Evolutionary conservation across 345 rosid genomes (phyloP).

Genomic region (Geranium brycei): DNA sequence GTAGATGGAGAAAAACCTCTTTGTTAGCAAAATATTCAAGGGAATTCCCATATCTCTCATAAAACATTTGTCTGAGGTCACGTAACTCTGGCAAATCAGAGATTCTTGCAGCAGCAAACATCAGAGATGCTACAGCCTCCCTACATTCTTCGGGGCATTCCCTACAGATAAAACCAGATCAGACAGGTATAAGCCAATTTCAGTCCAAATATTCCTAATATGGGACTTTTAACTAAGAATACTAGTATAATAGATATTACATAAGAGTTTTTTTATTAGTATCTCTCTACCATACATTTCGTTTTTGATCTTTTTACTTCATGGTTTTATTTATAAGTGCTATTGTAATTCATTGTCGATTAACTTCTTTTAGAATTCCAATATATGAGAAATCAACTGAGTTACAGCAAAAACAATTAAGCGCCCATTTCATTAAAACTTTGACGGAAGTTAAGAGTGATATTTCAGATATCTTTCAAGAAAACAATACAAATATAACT

Average conservation of each 20-base stretch:
- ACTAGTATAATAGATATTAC: neutral
- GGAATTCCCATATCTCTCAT: constrained; percentile 65
- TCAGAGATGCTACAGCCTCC: constrained; percentile 69
- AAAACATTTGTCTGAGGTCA: constrained; percentile 71
- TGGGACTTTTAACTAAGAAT: neutral
- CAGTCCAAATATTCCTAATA: neutral
- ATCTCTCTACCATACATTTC: neutral
- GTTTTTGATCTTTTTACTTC: neutral
- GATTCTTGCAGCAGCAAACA: constrained; percentile 91
- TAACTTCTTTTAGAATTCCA: no score
- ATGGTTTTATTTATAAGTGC: no score
- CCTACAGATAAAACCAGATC: constrained; percentile 22
- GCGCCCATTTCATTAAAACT: no score
- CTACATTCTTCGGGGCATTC: constrained; percentile 81
- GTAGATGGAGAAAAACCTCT: constrained; percentile 39
- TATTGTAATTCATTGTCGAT: no score
- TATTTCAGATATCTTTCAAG: no score
- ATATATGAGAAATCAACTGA: no score
- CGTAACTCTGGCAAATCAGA: constrained; percentile 87
- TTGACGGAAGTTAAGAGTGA: no score
- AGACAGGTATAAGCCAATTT: constrained; percentile 4
- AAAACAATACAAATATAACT: no score
- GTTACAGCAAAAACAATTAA: no score
- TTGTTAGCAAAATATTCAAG: constrained; percentile 49
- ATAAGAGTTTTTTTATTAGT: neutral